Percentiles rank a stretch among this genome's conserved stretches.
Evolutionary conservation across 768 basidiomycete genomes (phyloP).

Genomic region (Mycena crocata): DNA sequence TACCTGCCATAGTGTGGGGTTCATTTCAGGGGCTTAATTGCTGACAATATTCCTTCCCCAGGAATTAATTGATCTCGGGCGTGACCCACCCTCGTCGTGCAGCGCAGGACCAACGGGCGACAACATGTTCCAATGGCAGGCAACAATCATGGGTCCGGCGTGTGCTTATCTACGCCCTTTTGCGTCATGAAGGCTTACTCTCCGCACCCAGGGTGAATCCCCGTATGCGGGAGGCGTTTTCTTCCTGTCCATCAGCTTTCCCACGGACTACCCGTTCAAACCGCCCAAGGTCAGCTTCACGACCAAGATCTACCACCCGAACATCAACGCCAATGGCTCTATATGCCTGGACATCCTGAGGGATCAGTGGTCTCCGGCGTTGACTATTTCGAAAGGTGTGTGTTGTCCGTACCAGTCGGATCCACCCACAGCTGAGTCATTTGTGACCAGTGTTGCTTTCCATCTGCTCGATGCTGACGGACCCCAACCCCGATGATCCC

Average conservation of each 20-base stretch:
- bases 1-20: no score
- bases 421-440: constrained; percentile 25
- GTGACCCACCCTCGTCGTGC: constrained; percentile 99
- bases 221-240: constrained; percentile 99
- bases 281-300: constrained; percentile 99
- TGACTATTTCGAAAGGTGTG: constrained; percentile 98
- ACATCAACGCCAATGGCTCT: constrained; percentile 99
- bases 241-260: constrained; percentile 95
- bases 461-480: constrained; percentile 99
- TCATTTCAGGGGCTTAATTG: constrained; percentile 41
- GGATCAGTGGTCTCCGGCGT: constrained; percentile 98
- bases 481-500: constrained; percentile 99
- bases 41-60: constrained; percentile 47
- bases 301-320: constrained; percentile 99
- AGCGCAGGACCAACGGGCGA: constrained; percentile 98
- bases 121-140: constrained; percentile 99
- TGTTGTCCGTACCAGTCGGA: constrained; percentile 6
- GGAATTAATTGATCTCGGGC: constrained; percentile 99
- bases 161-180: constrained; percentile 48
- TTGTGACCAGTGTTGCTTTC: constrained; percentile 82
- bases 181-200: constrained; percentile 22
- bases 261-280: constrained; percentile 99
- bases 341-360: constrained; percentile 98
- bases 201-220: constrained; percentile 82
- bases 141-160: constrained; percentile 99